These are phyloP conservation scores for Aspergillus puulaauensis DNA, from an alignment of 2,329 filamentous ascomycete genomes.

Conservation along the genomic window DNA sequence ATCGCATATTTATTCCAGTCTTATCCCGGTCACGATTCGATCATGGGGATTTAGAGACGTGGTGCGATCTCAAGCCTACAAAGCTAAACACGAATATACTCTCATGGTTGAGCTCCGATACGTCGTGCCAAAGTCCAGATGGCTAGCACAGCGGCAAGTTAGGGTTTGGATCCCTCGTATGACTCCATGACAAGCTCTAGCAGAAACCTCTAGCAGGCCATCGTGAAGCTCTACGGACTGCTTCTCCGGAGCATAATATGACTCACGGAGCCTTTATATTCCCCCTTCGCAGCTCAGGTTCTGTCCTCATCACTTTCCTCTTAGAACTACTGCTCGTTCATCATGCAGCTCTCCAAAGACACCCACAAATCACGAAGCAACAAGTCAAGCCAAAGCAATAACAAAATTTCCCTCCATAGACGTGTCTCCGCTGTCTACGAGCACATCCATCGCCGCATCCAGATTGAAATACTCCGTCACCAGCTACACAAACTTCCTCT, in stretches of 20 bases:
- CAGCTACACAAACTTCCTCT: not conserved
- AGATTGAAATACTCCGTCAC: not conserved
- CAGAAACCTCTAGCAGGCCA: not conserved
- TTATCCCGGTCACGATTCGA: too few relatives aligned
- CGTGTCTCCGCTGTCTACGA: not conserved
- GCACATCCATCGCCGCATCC: not conserved
- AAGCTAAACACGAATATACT: too few relatives aligned
- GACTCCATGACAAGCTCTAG: not conserved
- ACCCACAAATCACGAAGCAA: not conserved
- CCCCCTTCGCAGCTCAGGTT: not conserved
- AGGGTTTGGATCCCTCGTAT: not conserved
- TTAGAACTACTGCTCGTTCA: not conserved
- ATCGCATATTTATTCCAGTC: too few relatives aligned
- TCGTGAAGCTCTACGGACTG: not conserved
- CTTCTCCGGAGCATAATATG: not conserved
- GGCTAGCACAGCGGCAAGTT: not conserved
- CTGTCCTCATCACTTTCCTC: not conserved
- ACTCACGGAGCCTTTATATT: not conserved
- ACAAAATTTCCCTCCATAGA: not conserved
- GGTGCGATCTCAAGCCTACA: too few relatives aligned
- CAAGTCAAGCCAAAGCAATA: not conserved
- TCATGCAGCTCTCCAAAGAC: not conserved
- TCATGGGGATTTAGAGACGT: too few relatives aligned
- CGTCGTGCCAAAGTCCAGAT: too few relatives aligned
- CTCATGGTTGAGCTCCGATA: too few relatives aligned